Evolutionary conservation across 2,329 filamentous ascomycete species (phyloP), one percentile per base, ranked within the genome.

Genomic region (Fusarium sp.): DNA sequence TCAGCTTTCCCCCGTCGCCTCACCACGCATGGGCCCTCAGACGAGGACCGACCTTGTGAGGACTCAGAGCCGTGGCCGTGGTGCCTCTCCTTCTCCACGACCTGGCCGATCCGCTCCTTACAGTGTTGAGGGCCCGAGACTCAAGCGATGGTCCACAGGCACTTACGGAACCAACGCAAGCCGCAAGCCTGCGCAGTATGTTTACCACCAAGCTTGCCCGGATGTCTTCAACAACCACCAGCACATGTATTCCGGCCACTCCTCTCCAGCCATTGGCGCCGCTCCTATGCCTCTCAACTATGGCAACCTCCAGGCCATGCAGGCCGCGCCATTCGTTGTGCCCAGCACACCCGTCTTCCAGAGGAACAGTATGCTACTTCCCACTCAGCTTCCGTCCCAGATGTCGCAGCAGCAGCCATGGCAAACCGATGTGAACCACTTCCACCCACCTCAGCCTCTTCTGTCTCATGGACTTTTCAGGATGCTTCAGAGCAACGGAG

Each of bases 61-160:
- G 77, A 86, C 84, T 46, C 89, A 87, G 67, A 92, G 90, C 78
- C 88, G 91, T 53, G 90, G 91, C 22, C 87, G 91, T 40, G 74
- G 74, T 17, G 90, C 90, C 14, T 93, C 91, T 45, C 91, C 91
- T 38, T 92, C 91, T 33, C 91, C 92, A 22, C 86, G 91, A 44
- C 89, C 88, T 33, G 89, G 85, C 26, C 87, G 91, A 65, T 88
- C 91, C 40, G 90, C 89, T 18, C 92, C 92, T 1, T 94, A 94
- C 80, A 90, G 83, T 51, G 84, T 93, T 51, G 91, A 93, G 45
- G 86, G 85, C 53, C 84, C 84, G 45, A 87, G 90, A 66, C 89
- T 85, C 76, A 93, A 94, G 83, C 85, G 92, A 70, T 94, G 92
- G 91, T 94, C 92, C 20, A 94, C 92, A 5, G 91, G 91, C 15